These are phyloP conservation scores for Collybia sordida DNA, from an alignment of 768 basidiomycete species.

Conservation along the genomic window DNA sequence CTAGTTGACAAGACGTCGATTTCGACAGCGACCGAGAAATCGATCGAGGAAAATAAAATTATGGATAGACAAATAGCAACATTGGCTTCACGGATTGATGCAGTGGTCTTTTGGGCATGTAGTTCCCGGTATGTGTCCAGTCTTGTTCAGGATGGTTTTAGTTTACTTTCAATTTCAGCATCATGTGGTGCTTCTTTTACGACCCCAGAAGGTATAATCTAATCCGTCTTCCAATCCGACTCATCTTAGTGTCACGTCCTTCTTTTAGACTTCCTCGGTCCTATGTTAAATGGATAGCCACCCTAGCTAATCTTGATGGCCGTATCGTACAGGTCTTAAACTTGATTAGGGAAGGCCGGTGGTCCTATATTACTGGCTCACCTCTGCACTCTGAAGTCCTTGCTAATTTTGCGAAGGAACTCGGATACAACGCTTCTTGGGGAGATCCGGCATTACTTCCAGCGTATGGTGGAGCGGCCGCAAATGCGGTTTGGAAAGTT, in stretches of 20 bases:
- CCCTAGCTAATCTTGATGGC: conserved; percentile 65
- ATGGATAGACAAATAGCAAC: conserved; percentile 7
- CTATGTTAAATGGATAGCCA: conserved; percentile 78
- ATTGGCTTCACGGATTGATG: conserved; percentile 56
- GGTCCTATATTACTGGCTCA: conserved; percentile 57
- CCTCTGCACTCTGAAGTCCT: conserved; percentile 39
- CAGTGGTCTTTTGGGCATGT: conserved; percentile 73
- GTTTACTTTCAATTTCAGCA: conserved; percentile 38
- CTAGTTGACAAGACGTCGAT: conserved; percentile 8
- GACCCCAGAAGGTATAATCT: conserved; percentile 59
- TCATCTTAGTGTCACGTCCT: conserved; percentile 1
- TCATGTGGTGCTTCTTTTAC: conserved; percentile 91
- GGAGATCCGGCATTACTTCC: conserved; percentile 62
- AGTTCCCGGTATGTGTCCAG: conserved; percentile 60
- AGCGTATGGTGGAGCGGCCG: conserved; percentile 55
- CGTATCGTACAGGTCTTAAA: conserved; percentile 57
- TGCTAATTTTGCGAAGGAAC: conserved; percentile 44
- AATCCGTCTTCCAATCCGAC: background rate
- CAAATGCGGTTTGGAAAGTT: conserved; percentile 52
- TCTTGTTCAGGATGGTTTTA: conserved; percentile 9
- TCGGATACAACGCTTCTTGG: conserved; percentile 62
- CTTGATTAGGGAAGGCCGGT: conserved; percentile 49
- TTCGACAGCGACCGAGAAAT: conserved; percentile 15
- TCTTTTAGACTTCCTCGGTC: conserved; percentile 52
- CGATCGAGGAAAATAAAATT: conserved; percentile 20